Conservation (phyloP, 2,329 filamentous ascomycete species). For the Cercospora zeae-maydis region DNA sequence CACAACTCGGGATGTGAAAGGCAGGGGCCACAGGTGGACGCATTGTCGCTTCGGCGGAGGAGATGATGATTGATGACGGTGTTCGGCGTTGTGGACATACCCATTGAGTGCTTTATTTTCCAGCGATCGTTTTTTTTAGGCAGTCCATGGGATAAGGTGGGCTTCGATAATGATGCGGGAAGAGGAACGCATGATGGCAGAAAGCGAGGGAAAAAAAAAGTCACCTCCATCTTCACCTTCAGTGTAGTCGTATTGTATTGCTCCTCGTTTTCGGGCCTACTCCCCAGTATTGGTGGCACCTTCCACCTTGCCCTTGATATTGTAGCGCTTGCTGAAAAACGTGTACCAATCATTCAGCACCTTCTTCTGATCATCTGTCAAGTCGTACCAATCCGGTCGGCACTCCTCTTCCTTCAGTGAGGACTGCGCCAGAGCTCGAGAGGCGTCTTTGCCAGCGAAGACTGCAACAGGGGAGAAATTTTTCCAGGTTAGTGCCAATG, state of each 20-base stretch:
- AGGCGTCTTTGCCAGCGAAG: conserved; percentile 93
- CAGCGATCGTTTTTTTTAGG: background rate
- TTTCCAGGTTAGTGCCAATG: background rate
- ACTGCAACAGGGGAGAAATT: conserved; percentile 52
- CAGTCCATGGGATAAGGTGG: background rate
- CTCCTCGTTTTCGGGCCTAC: background rate
- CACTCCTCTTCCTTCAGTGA: conserved; percentile 85
- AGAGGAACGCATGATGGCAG: background rate
- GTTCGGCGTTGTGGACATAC: conserved; percentile 32
- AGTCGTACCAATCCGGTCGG: conserved; percentile 73
- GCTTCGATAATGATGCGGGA: background rate
- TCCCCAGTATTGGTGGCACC: conserved; percentile 33
- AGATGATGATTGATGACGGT: background rate
- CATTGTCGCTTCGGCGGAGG: background rate
- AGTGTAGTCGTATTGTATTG: background rate
- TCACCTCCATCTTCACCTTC: background rate
- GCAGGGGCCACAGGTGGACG: background rate
- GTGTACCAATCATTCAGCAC: conserved; percentile 88
- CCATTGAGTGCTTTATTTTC: conserved; percentile 30
- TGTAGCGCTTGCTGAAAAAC: conserved; percentile 96
- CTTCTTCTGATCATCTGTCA: conserved; percentile 79
- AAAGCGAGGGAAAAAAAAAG: background rate
- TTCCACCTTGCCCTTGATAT: conserved; percentile 64
- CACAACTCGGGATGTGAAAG: conserved; percentile 22
- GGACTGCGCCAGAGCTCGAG: conserved; percentile 81